Percentiles rank a stretch among this genome's conserved stretches.
phyloP scores from a whole-genome alignment of 352 stramenopile genomes.

The Peronospora tabacina region DNA sequence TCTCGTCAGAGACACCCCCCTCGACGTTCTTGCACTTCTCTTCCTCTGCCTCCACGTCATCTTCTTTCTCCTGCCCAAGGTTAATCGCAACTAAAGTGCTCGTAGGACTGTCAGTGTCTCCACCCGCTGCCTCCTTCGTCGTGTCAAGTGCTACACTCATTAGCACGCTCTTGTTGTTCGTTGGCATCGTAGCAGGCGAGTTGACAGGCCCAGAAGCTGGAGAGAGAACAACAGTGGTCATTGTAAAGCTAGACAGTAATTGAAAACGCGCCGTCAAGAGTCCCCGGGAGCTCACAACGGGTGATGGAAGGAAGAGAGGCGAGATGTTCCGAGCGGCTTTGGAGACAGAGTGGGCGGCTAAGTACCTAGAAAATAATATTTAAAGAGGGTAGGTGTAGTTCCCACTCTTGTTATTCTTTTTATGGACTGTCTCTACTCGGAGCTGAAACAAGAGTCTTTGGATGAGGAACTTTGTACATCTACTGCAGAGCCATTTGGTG shows the following conservation, averaged over 20 bases:
- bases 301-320: background rate
- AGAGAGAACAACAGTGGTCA: conserved; percentile 53
- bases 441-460: no score
- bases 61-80: conserved; percentile 6
- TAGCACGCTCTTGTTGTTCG: conserved; percentile 19
- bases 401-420: no score
- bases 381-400: no score
- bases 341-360: conserved; percentile 5
- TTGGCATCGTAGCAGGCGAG: conserved; percentile 16
- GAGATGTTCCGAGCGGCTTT: conserved; percentile 3
- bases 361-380: background rate
- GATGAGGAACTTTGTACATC: no score
- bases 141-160: conserved; percentile 18
- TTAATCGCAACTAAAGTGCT: conserved; percentile 16
- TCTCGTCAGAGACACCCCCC: conserved; percentile 5
- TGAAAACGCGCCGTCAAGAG: background rate
- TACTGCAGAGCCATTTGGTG: no score
- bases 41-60: conserved; percentile 8
- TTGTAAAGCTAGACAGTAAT: conserved; percentile 1
- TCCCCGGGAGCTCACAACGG: background rate
- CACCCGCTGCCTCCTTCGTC: conserved; percentile 4
- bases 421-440: no score
- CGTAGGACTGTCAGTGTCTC: conserved; percentile 22
- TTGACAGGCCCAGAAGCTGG: conserved; percentile 23
- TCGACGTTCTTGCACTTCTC: conserved; percentile 24